Base-by-base conservation (phyloP, 1,139 yeast species). In the Kodamaea derodonti region DNA sequence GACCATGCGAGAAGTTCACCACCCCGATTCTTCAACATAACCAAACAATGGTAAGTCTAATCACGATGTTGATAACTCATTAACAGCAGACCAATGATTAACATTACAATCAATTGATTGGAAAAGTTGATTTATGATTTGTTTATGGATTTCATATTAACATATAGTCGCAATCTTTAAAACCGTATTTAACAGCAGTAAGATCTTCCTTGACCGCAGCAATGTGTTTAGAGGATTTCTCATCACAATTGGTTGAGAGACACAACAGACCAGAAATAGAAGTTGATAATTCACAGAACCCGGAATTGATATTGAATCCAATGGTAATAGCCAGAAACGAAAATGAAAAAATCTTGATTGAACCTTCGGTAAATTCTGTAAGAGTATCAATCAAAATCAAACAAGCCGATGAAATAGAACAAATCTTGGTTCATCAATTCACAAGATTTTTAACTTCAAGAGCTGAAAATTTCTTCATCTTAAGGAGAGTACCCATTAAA, bases 201-300 rank as follows among this genome's bases (percentile, higher is more conserved):
- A 82, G 98, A 58, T 78, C 85, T 40, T 88, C 98, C 18, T 74
- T 92, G 49, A 87, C 95, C 13, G 97, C 97, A 8, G 96, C 97
- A n/a, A 72, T 92, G 35, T 87, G 96, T 51, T 70, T 92, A 46
- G 95, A 90, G 55, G 92, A 90, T 65, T 94, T 94, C 60, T 84
- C 97, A 16, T 90, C 97, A 10, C 96, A 90, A 60, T 75, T 85
- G 40, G 96, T 85, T 12, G 99, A 92, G 65, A 83, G 99, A 62
- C 98, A 92, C 69, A 92, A 92, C 64, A 78, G 94, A 45, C 99
- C 99, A 4, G 99, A 92, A 60, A 83, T 92, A 33, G 99, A 92
- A 61, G 92, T 85, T 29, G 78, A 72, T 41, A 60, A 63, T 46
- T 55, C 65, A 16, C 73, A 67, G 42, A 80, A 83, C 47, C 83